Percentiles rank a stretch among this genome's conserved stretches.
Evolutionary conservation across 371 early-diverging fungal genomes (phyloP).

Genomic region (Apophysomyces trapeziformis): DNA sequence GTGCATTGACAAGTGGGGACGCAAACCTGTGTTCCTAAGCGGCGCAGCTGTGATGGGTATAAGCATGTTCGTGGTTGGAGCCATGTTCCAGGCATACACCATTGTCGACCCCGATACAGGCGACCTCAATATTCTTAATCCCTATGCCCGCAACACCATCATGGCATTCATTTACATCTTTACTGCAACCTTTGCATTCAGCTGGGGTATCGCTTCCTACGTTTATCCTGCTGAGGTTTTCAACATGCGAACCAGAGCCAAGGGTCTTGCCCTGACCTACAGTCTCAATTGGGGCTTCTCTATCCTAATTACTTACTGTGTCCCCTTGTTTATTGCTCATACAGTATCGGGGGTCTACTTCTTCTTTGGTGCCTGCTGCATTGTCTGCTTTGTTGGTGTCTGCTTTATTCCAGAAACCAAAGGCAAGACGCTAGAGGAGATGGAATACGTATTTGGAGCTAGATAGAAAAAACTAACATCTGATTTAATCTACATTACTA

Average conservation of each 20-base stretch:
- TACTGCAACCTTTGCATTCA: slow-evolving; percentile 58
- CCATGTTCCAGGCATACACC: slow-evolving; percentile 39
- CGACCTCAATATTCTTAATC: slow-evolving; percentile 29
- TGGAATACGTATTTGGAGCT: slow-evolving; percentile 58
- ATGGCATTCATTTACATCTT: slow-evolving; percentile 54
- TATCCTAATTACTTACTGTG: slow-evolving; percentile 49
- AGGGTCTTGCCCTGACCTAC: slow-evolving; percentile 51
- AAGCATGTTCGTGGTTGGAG: slow-evolving; percentile 52
- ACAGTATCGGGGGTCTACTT: slow-evolving; percentile 59
- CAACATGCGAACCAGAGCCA: slow-evolving; percentile 53
- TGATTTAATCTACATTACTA: not conserved
- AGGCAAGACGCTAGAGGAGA: slow-evolving; percentile 58
- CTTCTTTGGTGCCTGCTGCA: slow-evolving; percentile 56
- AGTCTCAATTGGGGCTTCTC: slow-evolving; percentile 69
- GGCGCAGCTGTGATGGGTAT: slow-evolving; percentile 44
- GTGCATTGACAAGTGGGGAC: slow-evolving; percentile 49
- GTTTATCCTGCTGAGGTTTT: slow-evolving; percentile 77
- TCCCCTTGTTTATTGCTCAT: slow-evolving; percentile 59
- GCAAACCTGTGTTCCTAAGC: slow-evolving; percentile 50
- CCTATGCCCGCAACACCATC: slow-evolving; percentile 36
- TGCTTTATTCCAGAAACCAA: slow-evolving; percentile 59
- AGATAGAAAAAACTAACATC: slow-evolving; percentile 5
- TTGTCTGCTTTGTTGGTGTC: slow-evolving; percentile 47
- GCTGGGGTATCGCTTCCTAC: slow-evolving; percentile 58
- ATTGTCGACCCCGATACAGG: slow-evolving; percentile 32